Evolutionary conservation across 106 monocot genomes (phyloP).

Genomic region (Posidonia australis): DNA sequence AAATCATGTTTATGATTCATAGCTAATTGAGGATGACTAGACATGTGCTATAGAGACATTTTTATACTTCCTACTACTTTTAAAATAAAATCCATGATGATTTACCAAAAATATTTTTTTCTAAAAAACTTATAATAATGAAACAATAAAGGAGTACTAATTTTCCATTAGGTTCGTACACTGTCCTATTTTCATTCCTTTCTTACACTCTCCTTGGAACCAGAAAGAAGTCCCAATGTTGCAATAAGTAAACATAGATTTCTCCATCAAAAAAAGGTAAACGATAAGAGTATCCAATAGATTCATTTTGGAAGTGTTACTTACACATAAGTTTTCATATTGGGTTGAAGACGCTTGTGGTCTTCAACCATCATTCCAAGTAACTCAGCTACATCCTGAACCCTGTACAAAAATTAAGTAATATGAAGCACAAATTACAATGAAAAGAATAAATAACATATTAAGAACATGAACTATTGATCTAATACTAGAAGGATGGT

Average conservation of each 20-base stretch:
- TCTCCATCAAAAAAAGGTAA: too few species aligned
- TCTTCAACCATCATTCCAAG: constrained; percentile 99
- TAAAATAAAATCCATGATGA: too few species aligned
- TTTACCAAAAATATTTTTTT: too few species aligned
- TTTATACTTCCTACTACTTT: too few species aligned
- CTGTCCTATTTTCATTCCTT: not conserved
- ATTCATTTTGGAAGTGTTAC: constrained; percentile 8
- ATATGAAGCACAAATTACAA: not conserved
- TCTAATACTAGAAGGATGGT: not conserved
- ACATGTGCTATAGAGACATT: too few species aligned
- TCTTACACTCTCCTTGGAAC: constrained; percentile 2
- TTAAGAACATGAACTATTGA: constrained; percentile 1
- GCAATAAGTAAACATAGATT: too few species aligned
- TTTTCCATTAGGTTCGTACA: too few species aligned
- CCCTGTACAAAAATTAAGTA: constrained; percentile 25
- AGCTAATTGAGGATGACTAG: too few species aligned
- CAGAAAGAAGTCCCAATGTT: not conserved
- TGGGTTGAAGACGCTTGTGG: constrained; percentile 85
- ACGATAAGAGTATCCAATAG: not conserved
- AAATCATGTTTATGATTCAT: too few species aligned
- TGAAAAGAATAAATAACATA: not conserved
- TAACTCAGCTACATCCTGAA: constrained; percentile 83
- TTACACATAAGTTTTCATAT: constrained; percentile 93
- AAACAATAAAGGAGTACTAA: too few species aligned
- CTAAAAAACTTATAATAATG: too few species aligned